These are phyloP conservation scores for Onygena corvina DNA, from an alignment of 2,329 filamentous ascomycete genomes.

Conservation along the genomic window DNA sequence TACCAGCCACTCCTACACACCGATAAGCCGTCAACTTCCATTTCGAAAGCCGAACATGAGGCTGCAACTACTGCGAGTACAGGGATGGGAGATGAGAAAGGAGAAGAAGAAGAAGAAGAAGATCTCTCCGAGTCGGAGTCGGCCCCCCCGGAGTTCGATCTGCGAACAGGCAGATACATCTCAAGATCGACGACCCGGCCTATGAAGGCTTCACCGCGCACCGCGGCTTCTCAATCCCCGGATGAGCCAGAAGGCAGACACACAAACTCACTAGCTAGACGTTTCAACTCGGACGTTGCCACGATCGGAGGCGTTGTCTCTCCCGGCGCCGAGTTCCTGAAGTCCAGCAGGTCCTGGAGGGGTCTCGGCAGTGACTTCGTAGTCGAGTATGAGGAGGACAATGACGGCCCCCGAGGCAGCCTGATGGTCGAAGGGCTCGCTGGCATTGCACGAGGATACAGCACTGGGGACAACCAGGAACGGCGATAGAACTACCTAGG, in stretches of 20 bases:
- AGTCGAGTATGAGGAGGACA: conserved; percentile 47
- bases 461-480: conserved; percentile 49
- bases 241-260: conserved; percentile 9
- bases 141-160: conserved; percentile 75
- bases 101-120: conserved; percentile 39
- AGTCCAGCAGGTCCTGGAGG: conserved; percentile 75
- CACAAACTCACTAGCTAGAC: conserved; percentile 49
- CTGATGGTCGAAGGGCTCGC: conserved; percentile 70
- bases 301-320: conserved; percentile 78
- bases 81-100: conserved; percentile 22
- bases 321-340: conserved; percentile 77
- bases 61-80: conserved; percentile 16
- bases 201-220: conserved; percentile 30
- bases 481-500: conserved; percentile 21
- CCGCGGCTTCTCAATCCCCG: conserved; percentile 13
- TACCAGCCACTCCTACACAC: conserved; percentile 56
- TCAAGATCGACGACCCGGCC: conserved; percentile 57
- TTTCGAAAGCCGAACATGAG: conserved; percentile 13
- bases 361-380: conserved; percentile 80
- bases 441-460: conserved; percentile 82
- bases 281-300: conserved; percentile 58
- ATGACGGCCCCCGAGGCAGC: conserved; percentile 30
- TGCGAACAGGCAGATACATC: conserved; percentile 74
- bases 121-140: conserved; percentile 56
- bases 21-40: conserved; percentile 16